Evolutionary conservation across 441 rosid species (phyloP), one percentile per base, ranked within the genome.

Genomic region (Euphorbia schlechtendalii): DNA sequence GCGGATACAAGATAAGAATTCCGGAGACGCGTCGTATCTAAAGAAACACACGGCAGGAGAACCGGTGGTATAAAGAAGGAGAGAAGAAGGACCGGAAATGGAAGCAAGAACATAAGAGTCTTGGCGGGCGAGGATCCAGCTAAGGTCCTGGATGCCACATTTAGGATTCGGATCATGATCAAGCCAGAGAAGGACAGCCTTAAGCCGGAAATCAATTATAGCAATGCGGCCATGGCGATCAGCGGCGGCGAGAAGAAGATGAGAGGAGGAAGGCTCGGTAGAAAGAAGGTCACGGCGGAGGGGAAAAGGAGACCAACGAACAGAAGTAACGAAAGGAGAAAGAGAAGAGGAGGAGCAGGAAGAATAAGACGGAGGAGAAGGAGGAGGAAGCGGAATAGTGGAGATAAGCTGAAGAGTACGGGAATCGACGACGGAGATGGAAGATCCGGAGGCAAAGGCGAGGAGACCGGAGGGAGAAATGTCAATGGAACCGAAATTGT

Each of bases 211-310:
- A 74, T 93, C 99, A 53, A 93, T 73, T 61, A 93, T 82, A 38
- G 87, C 86, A 71, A 90, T 66, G 59, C 95, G 93, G 67, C 99
- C 99, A 40, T 88, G 99, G 57, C 97, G 95, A 67, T 93, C 96
- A 13, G 77, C 93, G 46, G 83, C 93, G 67, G 92, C 97, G 59
- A 90, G 84, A 79, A 90, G 81, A 59, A 88, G 91, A 59, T 89
- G 91, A 18, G 93, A 84, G 64, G 95, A 74, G 64, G 92, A 87
- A 45, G 95, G 84, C 59, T 82, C 88, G 69, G 89, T 68, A 76
- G 96, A 83, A 67, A 89, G 87, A 41, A 91, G 84, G 71, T 86
- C 92, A 51, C 90, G 90, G 32, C 78, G 78, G 59, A 85, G 90
- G 34, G 94, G 77, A 66, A 76, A 80, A 12, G 97, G 96, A 56